Conservation (phyloP, 2,329 filamentous ascomycete species). For the Chlorencoelia australis region DNA sequence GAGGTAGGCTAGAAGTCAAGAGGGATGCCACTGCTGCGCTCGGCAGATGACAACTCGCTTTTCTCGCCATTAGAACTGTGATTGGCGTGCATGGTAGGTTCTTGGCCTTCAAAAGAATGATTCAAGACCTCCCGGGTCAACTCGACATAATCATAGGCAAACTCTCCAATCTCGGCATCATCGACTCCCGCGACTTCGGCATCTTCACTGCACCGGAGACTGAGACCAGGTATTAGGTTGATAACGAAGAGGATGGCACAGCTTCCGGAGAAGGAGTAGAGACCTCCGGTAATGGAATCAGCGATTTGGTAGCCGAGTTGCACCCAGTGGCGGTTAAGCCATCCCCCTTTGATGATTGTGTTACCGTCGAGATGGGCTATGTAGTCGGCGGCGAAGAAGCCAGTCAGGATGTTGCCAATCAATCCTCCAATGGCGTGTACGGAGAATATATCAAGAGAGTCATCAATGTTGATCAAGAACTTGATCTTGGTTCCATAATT, state of each 20-base stretch:
- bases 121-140: slow-evolving; percentile 55
- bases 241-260: slow-evolving; percentile 72
- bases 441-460: slow-evolving; percentile 81
- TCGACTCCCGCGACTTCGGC: slow-evolving; percentile 80
- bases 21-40: neutral
- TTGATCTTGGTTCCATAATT: slow-evolving; percentile 91
- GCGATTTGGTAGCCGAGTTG: slow-evolving; percentile 78
- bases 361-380: slow-evolving; percentile 71
- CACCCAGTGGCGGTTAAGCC: slow-evolving; percentile 75
- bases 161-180: slow-evolving; percentile 85
- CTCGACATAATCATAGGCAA: slow-evolving; percentile 89
- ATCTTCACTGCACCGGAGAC: slow-evolving; percentile 64
- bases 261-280: slow-evolving; percentile 70
- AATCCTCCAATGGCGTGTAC: slow-evolving; percentile 71
- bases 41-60: neutral
- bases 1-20: neutral
- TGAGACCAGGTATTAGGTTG: slow-evolving; percentile 67
- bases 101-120: slow-evolving; percentile 12
- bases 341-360: slow-evolving; percentile 61
- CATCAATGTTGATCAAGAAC: slow-evolving; percentile 70
- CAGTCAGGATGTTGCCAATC: slow-evolving; percentile 70
- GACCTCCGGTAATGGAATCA: slow-evolving; percentile 65
- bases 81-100: slow-evolving; percentile 3
- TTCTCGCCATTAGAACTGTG: neutral
- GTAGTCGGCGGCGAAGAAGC: slow-evolving; percentile 75